Conservation (phyloP, 768 basidiomycete genomes). For the Thelephora aurantiotincta region DNA sequence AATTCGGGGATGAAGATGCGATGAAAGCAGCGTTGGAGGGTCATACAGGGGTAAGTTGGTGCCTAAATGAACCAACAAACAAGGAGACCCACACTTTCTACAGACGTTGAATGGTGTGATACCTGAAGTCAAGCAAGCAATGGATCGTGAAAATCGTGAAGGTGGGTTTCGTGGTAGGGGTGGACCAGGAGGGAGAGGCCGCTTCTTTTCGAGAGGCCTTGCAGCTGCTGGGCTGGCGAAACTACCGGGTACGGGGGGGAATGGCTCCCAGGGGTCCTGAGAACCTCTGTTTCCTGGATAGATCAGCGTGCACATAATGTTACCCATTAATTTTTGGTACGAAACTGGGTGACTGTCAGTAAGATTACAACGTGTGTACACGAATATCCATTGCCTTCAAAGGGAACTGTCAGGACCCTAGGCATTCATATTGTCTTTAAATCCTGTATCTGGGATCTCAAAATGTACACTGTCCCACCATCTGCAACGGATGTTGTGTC, state of each 20-base stretch:
- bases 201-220: constrained; percentile 48
- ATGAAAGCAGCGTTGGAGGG: constrained; percentile 72
- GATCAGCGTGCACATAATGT: too few relatives aligned
- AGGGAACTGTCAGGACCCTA: too few relatives aligned
- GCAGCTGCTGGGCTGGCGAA: constrained; percentile 54
- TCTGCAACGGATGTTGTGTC: too few relatives aligned
- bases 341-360: too few relatives aligned
- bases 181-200: constrained; percentile 25
- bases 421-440: too few relatives aligned
- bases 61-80: constrained; percentile 5
- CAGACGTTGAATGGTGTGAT: constrained; percentile 58
- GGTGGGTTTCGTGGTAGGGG: constrained; percentile 39
- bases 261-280: constrained; percentile 8
- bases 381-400: too few relatives aligned
- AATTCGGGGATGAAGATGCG: constrained; percentile 78
- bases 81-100: constrained; percentile 1
- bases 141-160: constrained; percentile 29
- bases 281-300: too few relatives aligned
- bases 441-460: too few relatives aligned
- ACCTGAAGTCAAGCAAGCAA: constrained; percentile 61
- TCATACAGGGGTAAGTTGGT: constrained; percentile 46
- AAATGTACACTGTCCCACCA: too few relatives aligned
- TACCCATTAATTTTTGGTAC: too few relatives aligned
- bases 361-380: too few relatives aligned
- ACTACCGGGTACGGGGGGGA: constrained; percentile 13